Percentiles rank a stretch among this genome's conserved stretches.
These are phyloP conservation scores for Phytophthora foliorum DNA, from an alignment of 352 stramenopile species.

Conservation along the genomic window DNA sequence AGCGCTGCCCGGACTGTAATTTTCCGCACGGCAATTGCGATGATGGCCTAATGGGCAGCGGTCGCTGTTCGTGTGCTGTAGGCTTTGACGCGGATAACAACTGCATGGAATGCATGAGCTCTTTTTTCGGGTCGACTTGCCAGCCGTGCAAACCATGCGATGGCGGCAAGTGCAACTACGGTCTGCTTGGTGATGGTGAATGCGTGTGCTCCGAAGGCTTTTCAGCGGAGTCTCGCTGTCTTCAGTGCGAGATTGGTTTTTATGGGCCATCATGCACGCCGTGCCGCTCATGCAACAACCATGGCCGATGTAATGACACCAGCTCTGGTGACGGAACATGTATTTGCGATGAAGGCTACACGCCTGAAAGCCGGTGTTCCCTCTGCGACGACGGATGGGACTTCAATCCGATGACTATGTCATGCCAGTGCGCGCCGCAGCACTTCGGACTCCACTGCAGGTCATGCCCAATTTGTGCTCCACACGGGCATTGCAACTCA, in stretches of 20 bases:
- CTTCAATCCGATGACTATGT: conserved; percentile 90
- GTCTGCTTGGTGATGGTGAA: conserved; percentile 74
- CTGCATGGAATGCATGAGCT: conserved; percentile 88
- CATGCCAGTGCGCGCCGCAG: conserved; percentile 84
- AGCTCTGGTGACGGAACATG: conserved; percentile 71
- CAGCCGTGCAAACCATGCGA: conserved; percentile 85
- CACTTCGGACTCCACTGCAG: conserved; percentile 85
- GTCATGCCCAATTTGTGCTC: conserved; percentile 87
- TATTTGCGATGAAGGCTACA: conserved; percentile 90
- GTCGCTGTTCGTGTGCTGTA: conserved; percentile 86
- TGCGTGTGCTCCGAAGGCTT: conserved; percentile 89
- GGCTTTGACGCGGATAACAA: conserved; percentile 77
- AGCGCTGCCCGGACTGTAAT: conserved; percentile 84
- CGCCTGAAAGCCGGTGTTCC: conserved; percentile 73
- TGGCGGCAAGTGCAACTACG: conserved; percentile 83
- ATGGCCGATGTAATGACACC: conserved; percentile 84
- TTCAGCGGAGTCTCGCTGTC: conserved; percentile 72
- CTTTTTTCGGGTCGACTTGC: conserved; percentile 81
- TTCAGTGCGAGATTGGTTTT: conserved; percentile 75
- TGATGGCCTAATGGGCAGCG: conserved; percentile 80
- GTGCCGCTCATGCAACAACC: conserved; percentile 87
- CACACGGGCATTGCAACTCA: conserved; percentile 86
- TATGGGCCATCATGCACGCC: conserved; percentile 83
- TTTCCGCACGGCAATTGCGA: conserved; percentile 89
- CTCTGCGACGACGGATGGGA: conserved; percentile 89